Conservation (phyloP, 345 rosid species). For the Gynandropsis gynandra region DNA sequence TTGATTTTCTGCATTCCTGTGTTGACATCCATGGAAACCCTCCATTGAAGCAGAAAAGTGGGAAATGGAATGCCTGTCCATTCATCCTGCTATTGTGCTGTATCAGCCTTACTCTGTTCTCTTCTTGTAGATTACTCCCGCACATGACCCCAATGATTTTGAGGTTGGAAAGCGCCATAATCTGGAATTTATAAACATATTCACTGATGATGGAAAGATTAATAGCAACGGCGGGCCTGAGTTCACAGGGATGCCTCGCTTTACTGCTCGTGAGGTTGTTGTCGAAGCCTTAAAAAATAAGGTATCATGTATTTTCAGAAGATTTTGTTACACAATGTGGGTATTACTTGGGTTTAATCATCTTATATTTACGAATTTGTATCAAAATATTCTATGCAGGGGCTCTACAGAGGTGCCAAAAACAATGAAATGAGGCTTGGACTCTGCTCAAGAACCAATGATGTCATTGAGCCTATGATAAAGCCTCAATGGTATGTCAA, state of each 20-base stretch:
- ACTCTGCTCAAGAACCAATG: conserved; percentile 67
- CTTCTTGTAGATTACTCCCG: conserved; percentile 82
- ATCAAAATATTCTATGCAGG: conserved; percentile 34
- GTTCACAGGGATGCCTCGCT: conserved; percentile 84
- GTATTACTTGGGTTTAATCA: too few species aligned
- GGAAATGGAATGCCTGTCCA: conserved; percentile 95
- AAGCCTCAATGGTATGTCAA: conserved; percentile 93
- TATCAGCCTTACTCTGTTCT: conserved; percentile 3
- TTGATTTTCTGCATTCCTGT: too few species aligned
- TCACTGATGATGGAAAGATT: conserved; percentile 89
- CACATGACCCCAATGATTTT: conserved; percentile 94
- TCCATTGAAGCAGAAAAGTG: conserved; percentile 70
- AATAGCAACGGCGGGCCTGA: conserved; percentile 72
- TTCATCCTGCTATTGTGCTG: conserved; percentile 45
- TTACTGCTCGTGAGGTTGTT: conserved; percentile 79
- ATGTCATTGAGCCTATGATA: conserved; percentile 83
- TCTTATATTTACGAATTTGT: background rate
- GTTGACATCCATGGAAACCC: conserved; percentile 68
- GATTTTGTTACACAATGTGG: too few species aligned
- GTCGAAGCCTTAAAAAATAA: conserved; percentile 57
- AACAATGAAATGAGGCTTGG: conserved; percentile 95
- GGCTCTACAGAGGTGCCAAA: conserved; percentile 61
- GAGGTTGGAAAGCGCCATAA: conserved; percentile 85
- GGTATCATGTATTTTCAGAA: conserved; percentile 29
- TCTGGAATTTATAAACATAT: conserved; percentile 72